Base-by-base conservation (phyloP, 129 eudicot species). In the Saussurea involucrata region DNA sequence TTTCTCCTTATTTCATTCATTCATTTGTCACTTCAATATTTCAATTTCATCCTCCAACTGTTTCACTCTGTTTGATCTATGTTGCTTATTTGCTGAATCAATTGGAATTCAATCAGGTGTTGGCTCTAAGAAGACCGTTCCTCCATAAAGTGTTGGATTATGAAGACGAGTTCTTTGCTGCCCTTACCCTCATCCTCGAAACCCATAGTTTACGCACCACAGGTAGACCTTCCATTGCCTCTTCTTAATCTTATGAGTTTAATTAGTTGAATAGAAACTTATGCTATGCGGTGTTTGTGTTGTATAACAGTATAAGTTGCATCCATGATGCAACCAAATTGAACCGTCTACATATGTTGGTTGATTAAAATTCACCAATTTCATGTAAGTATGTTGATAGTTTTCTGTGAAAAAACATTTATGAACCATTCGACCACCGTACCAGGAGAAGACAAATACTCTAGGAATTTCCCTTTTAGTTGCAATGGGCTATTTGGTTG, bases 81-180 rank as follows among this genome's bases (percentile, higher is more conserved):
- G 24, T 68, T 65, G 5, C 4, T 53, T 3, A 53, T 33, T 57
- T 36, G 6, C 25, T 37, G 29, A 27, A 31, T 78, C 34, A 24
- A 0, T 33, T 80, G 73, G 69, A 61, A 74, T 74, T 3, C 24
- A 6, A 73, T 57, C 66, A 95, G 99, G 99, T 95, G 0, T 83
- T 95, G 68, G 99, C 99, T 67, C 58, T 95, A 66, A 85, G 99
- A 85, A 92, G 96, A 68, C 97, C 99, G 24, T 92, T 95, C 74
- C 80, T 95, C 63, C 99, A 95, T 40, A 95, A 87, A 81, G 87
- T 92, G 10, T 73, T 95, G 72, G 99, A 95, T 79, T 95, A 92
- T 22, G 99, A 95, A 83, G 99, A 95, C 71, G 99, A 95, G 72
- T 95, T 88, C 75, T 95, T 92, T 32, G 97, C 99, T 29, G 82